Percentiles rank a stretch among this genome's conserved stretches.
These are phyloP conservation scores for Kwoniella botswanensis DNA, from an alignment of 768 basidiomycete species.

Conservation along the genomic window DNA sequence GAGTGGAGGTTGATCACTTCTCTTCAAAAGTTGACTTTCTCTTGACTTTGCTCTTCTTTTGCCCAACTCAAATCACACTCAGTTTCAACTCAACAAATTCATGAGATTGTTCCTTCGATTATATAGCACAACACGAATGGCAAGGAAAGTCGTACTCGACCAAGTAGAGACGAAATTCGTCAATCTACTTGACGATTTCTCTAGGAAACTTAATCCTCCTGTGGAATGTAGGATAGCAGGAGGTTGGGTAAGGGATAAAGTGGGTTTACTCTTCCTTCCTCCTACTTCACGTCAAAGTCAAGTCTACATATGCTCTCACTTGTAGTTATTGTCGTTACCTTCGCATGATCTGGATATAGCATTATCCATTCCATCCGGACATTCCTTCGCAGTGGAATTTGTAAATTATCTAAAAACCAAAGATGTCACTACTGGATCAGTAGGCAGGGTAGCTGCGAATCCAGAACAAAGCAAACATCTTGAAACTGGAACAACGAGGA, in stretches of 20 bases:
- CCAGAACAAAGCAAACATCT: constrained; percentile 98
- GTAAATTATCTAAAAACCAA: constrained; percentile 64
- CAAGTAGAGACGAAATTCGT: constrained; percentile 74
- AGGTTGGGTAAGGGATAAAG: constrained; percentile 99
- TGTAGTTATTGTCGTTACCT: constrained; percentile 72
- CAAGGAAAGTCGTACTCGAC: constrained; percentile 64
- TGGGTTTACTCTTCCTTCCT: constrained; percentile 49
- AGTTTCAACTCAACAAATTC: neutral
- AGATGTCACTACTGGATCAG: constrained; percentile 56
- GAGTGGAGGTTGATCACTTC: constrained; percentile 13
- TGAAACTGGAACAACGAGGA: constrained; percentile 84
- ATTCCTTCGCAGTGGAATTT: constrained; percentile 81
- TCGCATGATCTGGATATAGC: constrained; percentile 95
- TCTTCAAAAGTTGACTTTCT: neutral
- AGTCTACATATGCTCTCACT: neutral
- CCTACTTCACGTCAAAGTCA: neutral
- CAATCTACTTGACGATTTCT: constrained; percentile 78
- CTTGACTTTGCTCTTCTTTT: neutral
- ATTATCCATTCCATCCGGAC: constrained; percentile 84
- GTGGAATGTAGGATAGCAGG: constrained; percentile 86
- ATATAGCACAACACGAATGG: constrained; percentile 14
- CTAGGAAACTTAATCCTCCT: constrained; percentile 64
- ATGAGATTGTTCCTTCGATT: constrained; percentile 27
- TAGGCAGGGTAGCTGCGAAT: constrained; percentile 87
- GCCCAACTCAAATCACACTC: no score